Percentiles rank a stretch among this genome's conserved stretches.
These are phyloP conservation scores for Arthrinium phaeospermum DNA, from an alignment of 2,329 filamentous ascomycete species.

Conservation along the genomic window DNA sequence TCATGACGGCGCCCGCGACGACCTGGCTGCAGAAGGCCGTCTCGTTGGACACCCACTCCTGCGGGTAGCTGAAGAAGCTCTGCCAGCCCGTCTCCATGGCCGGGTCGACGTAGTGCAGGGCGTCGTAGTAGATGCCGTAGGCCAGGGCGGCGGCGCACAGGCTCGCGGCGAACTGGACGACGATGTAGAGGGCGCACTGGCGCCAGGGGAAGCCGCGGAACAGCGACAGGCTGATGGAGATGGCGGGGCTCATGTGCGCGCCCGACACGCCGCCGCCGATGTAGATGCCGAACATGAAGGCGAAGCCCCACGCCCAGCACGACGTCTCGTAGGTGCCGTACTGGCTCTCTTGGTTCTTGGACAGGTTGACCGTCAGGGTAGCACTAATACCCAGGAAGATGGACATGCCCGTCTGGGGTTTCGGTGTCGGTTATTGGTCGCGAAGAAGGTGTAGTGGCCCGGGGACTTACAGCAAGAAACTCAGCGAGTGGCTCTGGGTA, in stretches of 20 bases:
- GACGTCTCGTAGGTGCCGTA: conserved; percentile 36
- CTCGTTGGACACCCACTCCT: conserved; percentile 33
- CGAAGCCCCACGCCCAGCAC: conserved; percentile 39
- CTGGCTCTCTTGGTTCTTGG: conserved; percentile 28
- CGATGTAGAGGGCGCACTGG: conserved; percentile 38
- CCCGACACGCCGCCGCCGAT: conserved; percentile 39
- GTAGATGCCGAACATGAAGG: conserved; percentile 40
- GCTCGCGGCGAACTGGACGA: conserved; percentile 39
- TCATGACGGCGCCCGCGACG: conserved; percentile 42
- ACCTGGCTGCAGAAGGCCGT: conserved; percentile 44
- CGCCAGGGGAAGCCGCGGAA: conserved; percentile 46
- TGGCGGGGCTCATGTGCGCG: conserved; percentile 43
- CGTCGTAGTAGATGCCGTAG: conserved; percentile 39
- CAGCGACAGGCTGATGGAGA: conserved; percentile 41
- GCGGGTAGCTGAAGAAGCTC: conserved; percentile 43
- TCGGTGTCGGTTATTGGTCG: neutral
- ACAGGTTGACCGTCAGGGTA: conserved; percentile 37
- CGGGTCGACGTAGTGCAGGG: conserved; percentile 40
- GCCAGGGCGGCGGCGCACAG: conserved; percentile 38
- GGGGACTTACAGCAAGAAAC: conserved; percentile 34
- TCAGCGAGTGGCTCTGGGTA: conserved; percentile 38
- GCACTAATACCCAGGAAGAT: conserved; percentile 35
- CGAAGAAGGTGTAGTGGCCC: too few relatives aligned
- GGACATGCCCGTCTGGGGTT: conserved; percentile 31
- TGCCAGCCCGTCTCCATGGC: conserved; percentile 36